Evolutionary conservation across 2,329 filamentous ascomycete genomes (phyloP).

Genomic region (Fusarium sp.): DNA sequence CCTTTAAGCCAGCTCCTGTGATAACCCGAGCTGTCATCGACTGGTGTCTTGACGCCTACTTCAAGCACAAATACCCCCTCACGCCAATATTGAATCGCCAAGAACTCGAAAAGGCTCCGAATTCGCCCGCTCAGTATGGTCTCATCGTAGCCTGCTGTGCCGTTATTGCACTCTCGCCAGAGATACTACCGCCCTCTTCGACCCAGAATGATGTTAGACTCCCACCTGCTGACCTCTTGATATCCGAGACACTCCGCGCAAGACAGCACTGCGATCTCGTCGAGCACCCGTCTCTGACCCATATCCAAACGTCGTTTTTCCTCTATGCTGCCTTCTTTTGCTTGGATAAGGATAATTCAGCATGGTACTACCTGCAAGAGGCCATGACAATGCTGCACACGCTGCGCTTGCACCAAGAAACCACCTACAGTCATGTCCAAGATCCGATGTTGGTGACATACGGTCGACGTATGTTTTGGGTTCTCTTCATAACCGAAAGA

Average conservation of each 20-base stretch:
- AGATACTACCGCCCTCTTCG: slow-evolving; percentile 31
- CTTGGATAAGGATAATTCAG: slow-evolving; percentile 46
- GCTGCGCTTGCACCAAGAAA: slow-evolving; percentile 44
- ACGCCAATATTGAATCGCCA: slow-evolving; percentile 45
- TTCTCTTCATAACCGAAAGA: slow-evolving; percentile 48
- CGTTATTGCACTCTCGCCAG: slow-evolving; percentile 43
- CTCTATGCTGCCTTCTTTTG: slow-evolving; percentile 46
- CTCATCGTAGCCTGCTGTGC: slow-evolving; percentile 45
- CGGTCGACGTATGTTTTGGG: slow-evolving; percentile 43
- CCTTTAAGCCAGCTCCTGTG: slow-evolving; percentile 6
- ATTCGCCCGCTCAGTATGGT: slow-evolving; percentile 39
- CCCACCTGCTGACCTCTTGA: slow-evolving; percentile 37
- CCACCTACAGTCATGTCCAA: slow-evolving; percentile 26
- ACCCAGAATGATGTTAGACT: slow-evolving; percentile 14
- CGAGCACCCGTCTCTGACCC: slow-evolving; percentile 42
- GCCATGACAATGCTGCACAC: slow-evolving; percentile 45
- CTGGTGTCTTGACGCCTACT: slow-evolving; percentile 46
- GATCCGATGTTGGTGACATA: slow-evolving; percentile 27
- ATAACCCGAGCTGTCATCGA: slow-evolving; percentile 28
- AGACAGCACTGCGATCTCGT: slow-evolving; percentile 38
- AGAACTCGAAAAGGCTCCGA: slow-evolving; percentile 17
- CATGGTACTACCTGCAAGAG: slow-evolving; percentile 48
- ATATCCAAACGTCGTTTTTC: slow-evolving; percentile 48
- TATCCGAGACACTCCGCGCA: slow-evolving; percentile 43
- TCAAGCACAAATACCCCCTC: slow-evolving; percentile 49